phyloP scores from a whole-genome alignment of 805 yeast species.

The Yarrowia porcina region DNA sequence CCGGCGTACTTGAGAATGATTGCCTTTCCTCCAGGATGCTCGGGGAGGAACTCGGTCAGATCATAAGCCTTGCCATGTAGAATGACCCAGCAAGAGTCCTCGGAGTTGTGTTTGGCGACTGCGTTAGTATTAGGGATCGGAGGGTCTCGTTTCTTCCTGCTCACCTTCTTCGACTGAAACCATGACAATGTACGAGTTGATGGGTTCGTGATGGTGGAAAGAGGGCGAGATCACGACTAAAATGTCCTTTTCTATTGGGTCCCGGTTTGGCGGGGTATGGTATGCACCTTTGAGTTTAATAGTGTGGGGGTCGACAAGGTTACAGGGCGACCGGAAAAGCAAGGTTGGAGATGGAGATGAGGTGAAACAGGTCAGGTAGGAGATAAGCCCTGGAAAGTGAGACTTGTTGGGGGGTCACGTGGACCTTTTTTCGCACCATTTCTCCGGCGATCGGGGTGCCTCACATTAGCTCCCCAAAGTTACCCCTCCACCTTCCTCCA shows the following conservation, averaged over 20 bases:
- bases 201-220: background rate
- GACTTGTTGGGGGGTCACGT: background rate
- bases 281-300: background rate
- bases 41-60: slow-evolving; percentile 57
- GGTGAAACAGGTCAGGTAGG: background rate
- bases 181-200: background rate
- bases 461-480: too few relatives aligned
- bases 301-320: slow-evolving; percentile 11
- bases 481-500: background rate
- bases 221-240: background rate
- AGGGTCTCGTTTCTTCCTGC: background rate
- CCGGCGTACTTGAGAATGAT: slow-evolving; percentile 61
- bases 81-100: slow-evolving; percentile 78
- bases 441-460: too few relatives aligned
- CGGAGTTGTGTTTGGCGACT: slow-evolving; percentile 52
- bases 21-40: slow-evolving; percentile 61
- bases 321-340: background rate
- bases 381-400: too few relatives aligned
- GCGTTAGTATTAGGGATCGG: slow-evolving; percentile 39
- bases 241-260: slow-evolving; percentile 16
- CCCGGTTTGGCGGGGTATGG: background rate
- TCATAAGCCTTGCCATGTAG: slow-evolving; percentile 78
- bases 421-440: too few relatives aligned
- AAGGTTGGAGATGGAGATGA: background rate
- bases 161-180: slow-evolving; percentile 17